Base-by-base conservation (phyloP, 208 protist genomes). In the Leishmania martiniquensis region DNA sequence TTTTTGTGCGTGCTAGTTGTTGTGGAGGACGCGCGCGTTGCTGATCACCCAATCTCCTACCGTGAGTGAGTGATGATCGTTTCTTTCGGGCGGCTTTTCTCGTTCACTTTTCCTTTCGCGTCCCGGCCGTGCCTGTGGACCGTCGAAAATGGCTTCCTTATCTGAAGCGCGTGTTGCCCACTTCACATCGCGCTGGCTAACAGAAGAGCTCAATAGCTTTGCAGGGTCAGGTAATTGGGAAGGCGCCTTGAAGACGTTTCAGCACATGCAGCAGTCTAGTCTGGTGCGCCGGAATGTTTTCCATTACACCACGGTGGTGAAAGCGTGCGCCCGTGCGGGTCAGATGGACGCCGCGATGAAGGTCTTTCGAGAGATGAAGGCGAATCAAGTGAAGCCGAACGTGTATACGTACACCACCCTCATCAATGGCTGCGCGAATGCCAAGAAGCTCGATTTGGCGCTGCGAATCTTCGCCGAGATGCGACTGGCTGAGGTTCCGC, bases 381-480 rank as follows among this genome's bases (percentile, higher is more conserved):
- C 73, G 17, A 88, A 82, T 32, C 59, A 93, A 52, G 85, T 97
- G 39, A 85, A 75, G 62, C 94, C 94, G 20, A 97, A 97, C 68
- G 91, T 95, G 54, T 96, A 95, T 81, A 97, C 94, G n/a, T 97
- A 95, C 83, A 97, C 94, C 4, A 86, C 91, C 0, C 81, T 97
- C 37, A 89, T 97, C 32, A 92, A 87, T 68, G 91, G 88, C 32
- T 97, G 94, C 72, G 88, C 85, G 6, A 69, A 65, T 15, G 84
- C 87, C 9, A 55, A 86, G 57, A 85, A 90, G 12, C 59, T 90
- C 2, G 90, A 97, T 55, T 63, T 83, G 44, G 91, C 91, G 29
- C 83, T 95, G 20, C 88, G 91, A 15, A 73, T 92, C 54, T 97
- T 92, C 72, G 93, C 91, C 6, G 87, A 95, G 63, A 97, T 97